Base-by-base conservation (phyloP, 2,329 filamentous ascomycete species). In the Hymenoscyphus occultus region DNA sequence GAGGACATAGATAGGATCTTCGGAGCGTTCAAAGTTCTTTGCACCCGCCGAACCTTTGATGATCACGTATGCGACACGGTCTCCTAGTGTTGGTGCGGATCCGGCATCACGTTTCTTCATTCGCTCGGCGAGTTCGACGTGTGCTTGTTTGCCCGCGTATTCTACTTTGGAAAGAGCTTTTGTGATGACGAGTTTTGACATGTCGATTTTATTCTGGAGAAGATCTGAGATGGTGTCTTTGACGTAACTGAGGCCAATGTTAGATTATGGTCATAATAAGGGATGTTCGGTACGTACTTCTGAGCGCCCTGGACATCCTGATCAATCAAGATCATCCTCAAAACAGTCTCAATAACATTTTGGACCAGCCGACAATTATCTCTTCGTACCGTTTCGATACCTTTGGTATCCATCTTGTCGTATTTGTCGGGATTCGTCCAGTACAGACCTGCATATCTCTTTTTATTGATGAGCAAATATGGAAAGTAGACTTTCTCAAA, bases 351-450 rank as follows among this genome's bases (percentile, higher is more conserved):
- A 73, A 99, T 98, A 65, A 98, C 95, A 2, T 91, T 97, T 78
- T 98, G 94, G 16, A 98, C 95, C 66, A 99, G 81, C 61, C 95
- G 83, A 76, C 95, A 99, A 76, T 99, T 99, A 77, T 99, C 95
- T 83, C 95, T 85, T 71, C 95, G 90, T 58, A 99, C 96, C 3
- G 95, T 99, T 79, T 99, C 95, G 71, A 99, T 98, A 83, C 95
- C 95, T 78, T 99, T 99, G 66, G 92, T 98, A 78, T 99, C 95
- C 96, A 99, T 99, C 83, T 98, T 99, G 84, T 99, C 96, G 77
- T 90, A 95, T 78, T 97, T 97, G 54, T 94, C 86, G 0, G 94
- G 87, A 70, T 90, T 95, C 5, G 95, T 99, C 93, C 93, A 99
- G 80, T 92, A 98, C 39, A 99, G 80, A n/a, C 95, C 95, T 9